Percentiles rank a stretch among this genome's conserved stretches.
These are phyloP conservation scores for Microstegium vimineum DNA, from an alignment of 176 grass and related monocot species.

Conservation along the genomic window DNA sequence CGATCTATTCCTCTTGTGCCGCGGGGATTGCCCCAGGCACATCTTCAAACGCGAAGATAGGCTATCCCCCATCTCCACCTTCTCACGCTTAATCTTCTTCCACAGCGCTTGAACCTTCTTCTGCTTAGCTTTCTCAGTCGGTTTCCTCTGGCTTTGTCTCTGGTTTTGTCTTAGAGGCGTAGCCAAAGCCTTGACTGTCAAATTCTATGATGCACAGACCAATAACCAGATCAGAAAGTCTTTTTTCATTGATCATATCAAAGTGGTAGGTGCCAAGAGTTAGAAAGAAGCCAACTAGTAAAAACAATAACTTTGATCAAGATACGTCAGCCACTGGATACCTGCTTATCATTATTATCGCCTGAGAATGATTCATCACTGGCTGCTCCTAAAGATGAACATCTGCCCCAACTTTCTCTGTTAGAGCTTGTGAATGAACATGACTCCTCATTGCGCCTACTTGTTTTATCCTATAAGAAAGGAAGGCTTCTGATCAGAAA, in stretches of 20 bases:
- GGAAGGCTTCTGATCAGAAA: constrained; percentile 12
- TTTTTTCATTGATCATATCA: background rate
- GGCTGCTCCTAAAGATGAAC: constrained; percentile 73
- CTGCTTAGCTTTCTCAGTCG: constrained; percentile 46
- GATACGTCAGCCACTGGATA: background rate
- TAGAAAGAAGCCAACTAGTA: background rate
- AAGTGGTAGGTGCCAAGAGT: background rate
- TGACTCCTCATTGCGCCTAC: constrained; percentile 56
- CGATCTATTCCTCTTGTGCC: constrained; percentile 52
- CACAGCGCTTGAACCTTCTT: constrained; percentile 50
- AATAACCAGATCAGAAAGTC: constrained; percentile 1
- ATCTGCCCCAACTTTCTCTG: constrained; percentile 81
- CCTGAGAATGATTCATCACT: constrained; percentile 63
- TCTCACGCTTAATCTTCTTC: constrained; percentile 52
- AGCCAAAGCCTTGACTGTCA: constrained; percentile 65
- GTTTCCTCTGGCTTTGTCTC: constrained; percentile 49
- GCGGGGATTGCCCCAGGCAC: constrained; percentile 57
- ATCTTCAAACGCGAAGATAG: constrained; percentile 60
- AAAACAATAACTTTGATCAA: background rate
- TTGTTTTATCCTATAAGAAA: constrained; percentile 60
- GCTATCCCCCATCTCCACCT: constrained; percentile 35
- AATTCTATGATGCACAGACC: constrained; percentile 28
- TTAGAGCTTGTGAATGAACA: constrained; percentile 89
- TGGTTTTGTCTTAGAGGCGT: constrained; percentile 56
- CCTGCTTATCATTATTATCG: constrained; percentile 50